These are phyloP conservation scores for Aspergillus puulaauensis DNA, from an alignment of 2,329 filamentous ascomycete genomes.

Conservation along the genomic window DNA sequence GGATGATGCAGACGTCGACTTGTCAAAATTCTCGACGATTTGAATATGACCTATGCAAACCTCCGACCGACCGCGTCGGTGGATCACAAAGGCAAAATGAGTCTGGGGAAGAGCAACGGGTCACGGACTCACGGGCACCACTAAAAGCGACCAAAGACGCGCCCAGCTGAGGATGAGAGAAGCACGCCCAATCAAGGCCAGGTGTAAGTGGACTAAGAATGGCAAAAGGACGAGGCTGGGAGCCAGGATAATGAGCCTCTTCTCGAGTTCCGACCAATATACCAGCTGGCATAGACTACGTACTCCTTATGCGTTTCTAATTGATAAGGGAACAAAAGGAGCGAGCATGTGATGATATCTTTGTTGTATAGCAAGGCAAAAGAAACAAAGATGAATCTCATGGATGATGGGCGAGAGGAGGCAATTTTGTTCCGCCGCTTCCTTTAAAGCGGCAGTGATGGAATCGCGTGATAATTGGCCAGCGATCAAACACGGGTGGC, in stretches of 20 bases:
- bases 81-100: constrained; percentile 17
- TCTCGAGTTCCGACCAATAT: neutral
- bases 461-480: constrained; percentile 29
- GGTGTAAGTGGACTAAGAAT: neutral
- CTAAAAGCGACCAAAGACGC: neutral
- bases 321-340: neutral
- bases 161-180: neutral
- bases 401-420: constrained; percentile 1
- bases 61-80: constrained; percentile 9
- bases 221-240: constrained; percentile 2
- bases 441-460: constrained; percentile 33
- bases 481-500: constrained; percentile 19
- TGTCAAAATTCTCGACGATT: constrained; percentile 2
- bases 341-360: neutral
- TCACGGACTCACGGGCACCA: neutral
- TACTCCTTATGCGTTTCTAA: neutral
- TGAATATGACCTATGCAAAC: constrained; percentile 3
- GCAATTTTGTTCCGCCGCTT: constrained; percentile 37
- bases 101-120: constrained; percentile 17
- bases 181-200: constrained; percentile 12
- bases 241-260: neutral
- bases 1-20: neutral
- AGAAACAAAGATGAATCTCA: too few relatives aligned
- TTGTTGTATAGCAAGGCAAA: neutral
- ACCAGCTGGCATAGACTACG: too few relatives aligned